Base-by-base conservation (phyloP, 768 basidiomycete species). In the Termitomyces sp. region DNA sequence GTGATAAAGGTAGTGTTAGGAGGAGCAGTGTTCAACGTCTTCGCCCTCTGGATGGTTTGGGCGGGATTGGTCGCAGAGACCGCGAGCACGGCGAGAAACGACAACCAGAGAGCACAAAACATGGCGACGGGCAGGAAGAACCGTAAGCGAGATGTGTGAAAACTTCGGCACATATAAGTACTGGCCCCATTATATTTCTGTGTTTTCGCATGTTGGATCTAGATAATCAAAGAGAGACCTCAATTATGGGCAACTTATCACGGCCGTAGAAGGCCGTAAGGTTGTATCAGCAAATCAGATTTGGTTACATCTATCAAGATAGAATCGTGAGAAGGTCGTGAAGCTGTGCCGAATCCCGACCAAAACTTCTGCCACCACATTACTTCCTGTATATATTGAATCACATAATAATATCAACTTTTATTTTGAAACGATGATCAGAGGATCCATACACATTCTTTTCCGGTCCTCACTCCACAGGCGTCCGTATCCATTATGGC, bases 1-100 rank as follows among this genome's bases (percentile, higher is more conserved):
- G 75, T 68, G 12, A 87, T 76, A 63, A 85, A 87, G 2, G 72
- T 68, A 31, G 72, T 69, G 18, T 68, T 33, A 41, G 63, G 61
- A 41, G 63, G 61, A 30, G 55, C 63, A 42, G 62, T 65, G 51
- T 64, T 48, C 57, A 59, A 60, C 61, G 75, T 73, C 61, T 64
- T 69, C 45, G 61, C 58, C 37, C 18, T 39, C 54, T 48, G 60
- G 33, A 52, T 33, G 2, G 73, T 75, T 52, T 63, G 69, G 16
- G 75, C 73, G 16, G 78, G 70, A 39, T 63, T 65, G 6, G 67
- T 62, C 8, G 75, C 70, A 60, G 68, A 72, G 30, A 72, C 74
- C 30, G 77, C 58, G 50, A 75, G 65, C 56, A 74, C 65, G 63
- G 65, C 62, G 58, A 72, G 58, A 68, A 63, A 50, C 65, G 71